These are phyloP conservation scores for Diaporthe longicolla DNA, from an alignment of 2,329 filamentous ascomycete species.

Conservation along the genomic window DNA sequence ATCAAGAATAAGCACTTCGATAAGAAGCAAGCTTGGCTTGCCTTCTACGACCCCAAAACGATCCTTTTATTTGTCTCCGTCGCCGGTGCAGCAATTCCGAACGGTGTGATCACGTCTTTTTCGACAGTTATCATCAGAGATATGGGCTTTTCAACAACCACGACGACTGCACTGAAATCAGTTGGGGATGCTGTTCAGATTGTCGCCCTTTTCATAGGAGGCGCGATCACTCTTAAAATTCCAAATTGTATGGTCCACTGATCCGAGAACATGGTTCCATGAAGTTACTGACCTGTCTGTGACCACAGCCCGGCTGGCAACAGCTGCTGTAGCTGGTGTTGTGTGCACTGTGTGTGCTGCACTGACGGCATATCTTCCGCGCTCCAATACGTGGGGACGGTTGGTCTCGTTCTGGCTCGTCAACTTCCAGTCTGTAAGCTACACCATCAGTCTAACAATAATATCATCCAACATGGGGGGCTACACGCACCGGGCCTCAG, in stretches of 20 bases:
- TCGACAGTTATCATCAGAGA: constrained; percentile 21
- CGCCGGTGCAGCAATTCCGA: background rate
- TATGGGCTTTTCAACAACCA: constrained; percentile 17
- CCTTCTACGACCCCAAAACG: constrained; percentile 11
- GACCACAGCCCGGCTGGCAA: constrained; percentile 44
- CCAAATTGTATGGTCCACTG: constrained; percentile 45
- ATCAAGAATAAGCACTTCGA: constrained; percentile 29
- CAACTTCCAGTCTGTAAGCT: constrained; percentile 54
- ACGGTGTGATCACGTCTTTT: background rate
- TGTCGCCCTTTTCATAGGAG: constrained; percentile 53
- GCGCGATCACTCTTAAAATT: constrained; percentile 53
- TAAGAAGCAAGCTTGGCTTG: background rate
- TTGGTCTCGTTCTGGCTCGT: constrained; percentile 56
- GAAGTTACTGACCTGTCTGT: background rate
- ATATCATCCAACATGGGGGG: constrained; percentile 56
- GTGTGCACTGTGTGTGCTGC: constrained; percentile 53
- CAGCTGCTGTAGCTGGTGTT: constrained; percentile 52
- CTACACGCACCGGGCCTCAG: constrained; percentile 53
- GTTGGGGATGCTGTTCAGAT: constrained; percentile 44
- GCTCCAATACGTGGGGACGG: constrained; percentile 52
- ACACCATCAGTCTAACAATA: constrained; percentile 53
- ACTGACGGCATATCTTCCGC: constrained; percentile 52
- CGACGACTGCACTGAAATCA: constrained; percentile 10
- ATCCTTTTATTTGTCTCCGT: background rate
- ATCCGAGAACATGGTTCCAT: no score